Evolutionary conservation across 495 filamentous ascomycete genomes (phyloP).

Genomic region (Cercophora newfieldiana): DNA sequence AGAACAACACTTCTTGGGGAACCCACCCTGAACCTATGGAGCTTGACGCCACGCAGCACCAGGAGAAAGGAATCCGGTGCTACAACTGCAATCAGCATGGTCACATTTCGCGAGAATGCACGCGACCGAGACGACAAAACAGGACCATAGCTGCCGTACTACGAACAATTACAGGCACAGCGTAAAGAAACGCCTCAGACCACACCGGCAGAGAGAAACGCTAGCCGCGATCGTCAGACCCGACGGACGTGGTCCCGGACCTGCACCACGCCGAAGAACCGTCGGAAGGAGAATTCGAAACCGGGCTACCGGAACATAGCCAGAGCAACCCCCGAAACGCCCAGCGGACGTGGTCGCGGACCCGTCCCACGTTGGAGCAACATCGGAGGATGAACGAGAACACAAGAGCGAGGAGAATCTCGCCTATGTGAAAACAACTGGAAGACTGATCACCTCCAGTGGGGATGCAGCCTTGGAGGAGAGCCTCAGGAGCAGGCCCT

Average conservation of each 20-base stretch:
- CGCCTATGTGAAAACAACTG: not conserved
- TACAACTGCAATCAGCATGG: not conserved
- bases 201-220: not conserved
- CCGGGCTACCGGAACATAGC: slow-evolving; percentile 1
- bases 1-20: slow-evolving; percentile 16
- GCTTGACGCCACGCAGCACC: slow-evolving; percentile 14
- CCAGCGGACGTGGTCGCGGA: not conserved
- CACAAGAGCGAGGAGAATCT: not conserved
- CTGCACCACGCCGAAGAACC: not conserved
- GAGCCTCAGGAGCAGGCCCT: slow-evolving; percentile 5
- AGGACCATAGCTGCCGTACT: not conserved
- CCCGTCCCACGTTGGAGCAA: not conserved
- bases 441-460: not conserved
- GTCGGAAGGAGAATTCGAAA: slow-evolving; percentile 3
- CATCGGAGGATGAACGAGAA: not conserved
- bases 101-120: not conserved
- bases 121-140: not conserved
- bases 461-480: slow-evolving; percentile 3
- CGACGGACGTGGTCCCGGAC: not conserved
- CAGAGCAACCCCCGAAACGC: not conserved
- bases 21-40: slow-evolving; percentile 15
- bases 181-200: not conserved
- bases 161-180: no score
- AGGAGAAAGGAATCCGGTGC: slow-evolving; percentile 7
- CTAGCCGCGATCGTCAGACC: not conserved